These are phyloP conservation scores for Iris macrosiphon DNA, from an alignment of 106 monocot genomes.

Conservation along the genomic window DNA sequence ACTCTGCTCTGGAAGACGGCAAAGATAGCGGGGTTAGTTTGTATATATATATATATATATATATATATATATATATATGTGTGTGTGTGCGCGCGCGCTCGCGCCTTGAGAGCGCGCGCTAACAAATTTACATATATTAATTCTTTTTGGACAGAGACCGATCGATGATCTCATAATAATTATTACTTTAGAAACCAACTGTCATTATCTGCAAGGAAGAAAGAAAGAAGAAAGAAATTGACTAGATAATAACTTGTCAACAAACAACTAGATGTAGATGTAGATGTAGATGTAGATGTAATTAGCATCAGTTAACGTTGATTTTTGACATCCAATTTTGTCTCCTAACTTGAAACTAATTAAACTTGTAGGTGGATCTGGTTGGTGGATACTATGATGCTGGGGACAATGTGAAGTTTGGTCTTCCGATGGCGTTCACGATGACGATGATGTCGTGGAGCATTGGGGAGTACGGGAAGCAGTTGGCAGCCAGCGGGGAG, in stretches of 20 bases:
- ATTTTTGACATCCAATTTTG: not conserved
- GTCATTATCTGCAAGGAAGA: no score
- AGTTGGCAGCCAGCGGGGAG: constrained; percentile 70
- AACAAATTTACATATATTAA: not conserved
- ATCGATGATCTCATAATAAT: no score
- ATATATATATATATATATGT: no score
- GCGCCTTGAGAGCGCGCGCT: not conserved
- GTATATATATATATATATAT: not conserved
- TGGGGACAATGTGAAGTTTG: constrained; percentile 80
- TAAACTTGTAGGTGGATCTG: constrained; percentile 61
- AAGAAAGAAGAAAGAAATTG: no score
- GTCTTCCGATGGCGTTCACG: constrained; percentile 70
- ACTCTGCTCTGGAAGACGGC: constrained; percentile 77
- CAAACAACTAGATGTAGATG: no score
- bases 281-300: no score
- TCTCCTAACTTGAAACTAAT: not conserved
- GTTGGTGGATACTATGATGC: constrained; percentile 76
- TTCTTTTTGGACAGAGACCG: no score
- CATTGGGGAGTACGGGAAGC: constrained; percentile 72
- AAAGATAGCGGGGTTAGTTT: constrained; percentile 63
- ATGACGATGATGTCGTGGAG: constrained; percentile 76
- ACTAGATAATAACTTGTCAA: no score
- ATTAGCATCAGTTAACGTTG: no score
- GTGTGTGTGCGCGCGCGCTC: no score
- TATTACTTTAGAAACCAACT: no score